Evolutionary conservation across 164 flowering plant genomes (phyloP).

Genomic region (Tetrastigma voinierianum): DNA sequence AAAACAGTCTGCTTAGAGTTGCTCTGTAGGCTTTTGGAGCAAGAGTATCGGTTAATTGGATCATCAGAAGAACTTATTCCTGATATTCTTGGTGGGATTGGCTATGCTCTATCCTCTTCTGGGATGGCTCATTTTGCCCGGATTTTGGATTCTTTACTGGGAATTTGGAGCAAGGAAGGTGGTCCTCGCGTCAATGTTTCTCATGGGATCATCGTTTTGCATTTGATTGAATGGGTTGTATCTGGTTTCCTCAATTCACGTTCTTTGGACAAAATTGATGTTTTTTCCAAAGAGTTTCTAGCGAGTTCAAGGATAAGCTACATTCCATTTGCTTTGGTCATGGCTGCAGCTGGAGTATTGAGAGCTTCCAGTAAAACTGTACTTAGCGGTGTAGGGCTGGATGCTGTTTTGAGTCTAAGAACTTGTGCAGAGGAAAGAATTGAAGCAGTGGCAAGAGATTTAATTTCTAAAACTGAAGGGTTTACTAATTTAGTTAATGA

Average conservation of each 20-base stretch:
- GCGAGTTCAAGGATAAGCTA: no score
- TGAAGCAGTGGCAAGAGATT: slow-evolving; percentile 41
- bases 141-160: slow-evolving; percentile 43
- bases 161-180: no score
- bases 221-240: slow-evolving; percentile 90
- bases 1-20: slow-evolving; percentile 60
- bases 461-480: slow-evolving; percentile 34
- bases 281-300: slow-evolving; percentile 29
- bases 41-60: slow-evolving; percentile 23
- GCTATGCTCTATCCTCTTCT: slow-evolving; percentile 78
- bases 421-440: slow-evolving; percentile 53
- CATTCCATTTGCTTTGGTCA: no score
- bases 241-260: slow-evolving; percentile 44
- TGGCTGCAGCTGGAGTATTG: slow-evolving; percentile 83
- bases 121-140: slow-evolving; percentile 30
- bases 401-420: slow-evolving; percentile 34
- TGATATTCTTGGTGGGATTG: slow-evolving; percentile 79
- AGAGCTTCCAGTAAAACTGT: slow-evolving; percentile 50
- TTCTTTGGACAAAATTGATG: slow-evolving; percentile 35
- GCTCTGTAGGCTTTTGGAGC: slow-evolving; percentile 52
- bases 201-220: slow-evolving; percentile 75
- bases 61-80: slow-evolving; percentile 35
- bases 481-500: slow-evolving; percentile 12
- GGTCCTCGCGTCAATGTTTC: no score
- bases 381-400: slow-evolving; percentile 21